Percentiles rank a stretch among this genome's conserved stretches.
These are phyloP conservation scores for Neocucurbitaria cava DNA, from an alignment of 2,329 filamentous ascomycete genomes.

Conservation along the genomic window DNA sequence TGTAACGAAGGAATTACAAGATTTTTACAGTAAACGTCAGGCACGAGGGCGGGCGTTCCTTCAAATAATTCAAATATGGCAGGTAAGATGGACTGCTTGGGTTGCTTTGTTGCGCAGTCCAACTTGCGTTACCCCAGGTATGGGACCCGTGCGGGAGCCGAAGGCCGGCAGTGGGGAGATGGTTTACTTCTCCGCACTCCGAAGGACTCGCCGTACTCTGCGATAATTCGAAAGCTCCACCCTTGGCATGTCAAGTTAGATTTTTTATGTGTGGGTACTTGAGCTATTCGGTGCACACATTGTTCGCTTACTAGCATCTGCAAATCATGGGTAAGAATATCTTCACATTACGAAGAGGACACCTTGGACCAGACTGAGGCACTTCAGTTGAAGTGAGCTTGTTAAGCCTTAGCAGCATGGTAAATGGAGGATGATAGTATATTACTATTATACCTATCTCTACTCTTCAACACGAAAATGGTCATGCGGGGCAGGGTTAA, in stretches of 20 bases:
- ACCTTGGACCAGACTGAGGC: not conserved
- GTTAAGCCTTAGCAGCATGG: too few relatives aligned
- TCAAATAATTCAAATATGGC: too few relatives aligned
- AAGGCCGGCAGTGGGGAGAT: slow-evolving; percentile 24
- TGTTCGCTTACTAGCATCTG: not conserved
- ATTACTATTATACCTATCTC: slow-evolving; percentile 12
- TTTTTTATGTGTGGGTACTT: not conserved
- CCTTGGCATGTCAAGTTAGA: not conserved
- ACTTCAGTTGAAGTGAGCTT: slow-evolving; percentile 20
- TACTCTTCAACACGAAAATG: too few relatives aligned
- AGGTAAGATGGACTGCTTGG: not conserved
- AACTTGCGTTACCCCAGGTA: slow-evolving; percentile 14
- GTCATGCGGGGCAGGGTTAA: too few relatives aligned
- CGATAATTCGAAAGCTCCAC: slow-evolving; percentile 1
- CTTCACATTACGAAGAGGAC: not conserved
- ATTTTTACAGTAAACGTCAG: not conserved
- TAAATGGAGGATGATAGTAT: too few relatives aligned
- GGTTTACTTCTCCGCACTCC: slow-evolving; percentile 15
- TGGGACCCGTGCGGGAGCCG: slow-evolving; percentile 29
- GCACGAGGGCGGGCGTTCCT: not conserved
- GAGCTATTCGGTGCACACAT: not conserved
- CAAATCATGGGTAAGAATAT: not conserved
- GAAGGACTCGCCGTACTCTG: slow-evolving; percentile 12
- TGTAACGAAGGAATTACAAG: not conserved
- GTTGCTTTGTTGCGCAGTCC: not conserved